Evolutionary conservation across 345 rosid genomes (phyloP).

Genomic region (Nasturtium officinale): DNA sequence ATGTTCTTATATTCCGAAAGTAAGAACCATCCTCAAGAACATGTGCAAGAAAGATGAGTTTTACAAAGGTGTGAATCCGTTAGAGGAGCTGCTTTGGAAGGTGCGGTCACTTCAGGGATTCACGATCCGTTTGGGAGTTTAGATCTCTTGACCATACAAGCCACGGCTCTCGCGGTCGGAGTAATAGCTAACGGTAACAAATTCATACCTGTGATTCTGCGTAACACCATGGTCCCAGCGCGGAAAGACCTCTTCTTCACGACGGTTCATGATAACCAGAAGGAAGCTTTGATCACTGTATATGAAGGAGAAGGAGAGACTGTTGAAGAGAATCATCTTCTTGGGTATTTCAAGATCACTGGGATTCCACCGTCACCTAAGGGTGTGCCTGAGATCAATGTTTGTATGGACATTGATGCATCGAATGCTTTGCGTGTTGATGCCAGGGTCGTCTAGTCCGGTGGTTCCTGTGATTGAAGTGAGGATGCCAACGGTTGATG

Average conservation of each 20-base stretch:
- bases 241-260: conserved; percentile 74
- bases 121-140: conserved; percentile 79
- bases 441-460: conserved; percentile 64
- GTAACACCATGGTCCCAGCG: conserved; percentile 76
- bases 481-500: conserved; percentile 89
- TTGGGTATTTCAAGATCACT: conserved; percentile 79
- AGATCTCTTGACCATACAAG: conserved; percentile 85
- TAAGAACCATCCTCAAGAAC: conserved; percentile 50
- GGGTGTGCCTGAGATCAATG: conserved; percentile 80
- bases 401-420: conserved; percentile 93
- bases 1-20: conserved; percentile 66
- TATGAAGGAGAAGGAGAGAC: conserved; percentile 83
- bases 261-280: conserved; percentile 66
- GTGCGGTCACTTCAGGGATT: conserved; percentile 86
- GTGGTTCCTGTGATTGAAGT: conserved; percentile 76
- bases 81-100: conserved; percentile 88
- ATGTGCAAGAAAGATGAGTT: conserved; percentile 61
- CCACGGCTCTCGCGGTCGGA: conserved; percentile 69
- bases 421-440: conserved; percentile 54
- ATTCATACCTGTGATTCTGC: conserved; percentile 65
- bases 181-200: conserved; percentile 59
- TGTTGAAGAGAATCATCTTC: conserved; percentile 71
- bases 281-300: conserved; percentile 66
- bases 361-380: conserved; percentile 72
- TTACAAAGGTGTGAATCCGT: conserved; percentile 56